Conservation (phyloP, 129 eudicot species). For the Ambrosia trifida region DNA sequence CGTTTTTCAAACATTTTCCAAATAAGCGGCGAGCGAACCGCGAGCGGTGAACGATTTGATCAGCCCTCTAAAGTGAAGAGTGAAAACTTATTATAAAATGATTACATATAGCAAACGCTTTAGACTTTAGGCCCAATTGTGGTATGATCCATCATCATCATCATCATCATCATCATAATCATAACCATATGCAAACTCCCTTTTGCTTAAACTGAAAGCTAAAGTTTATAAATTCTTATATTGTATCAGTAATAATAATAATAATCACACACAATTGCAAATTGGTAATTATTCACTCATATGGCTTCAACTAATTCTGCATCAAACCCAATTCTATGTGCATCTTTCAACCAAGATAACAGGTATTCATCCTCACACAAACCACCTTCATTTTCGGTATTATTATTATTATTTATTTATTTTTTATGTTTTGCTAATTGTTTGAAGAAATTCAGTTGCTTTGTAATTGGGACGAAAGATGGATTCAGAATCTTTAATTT, state of each 20-base stretch:
- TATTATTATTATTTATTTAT: too few species aligned
- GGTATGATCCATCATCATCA: not conserved
- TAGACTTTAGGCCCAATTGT: not conserved
- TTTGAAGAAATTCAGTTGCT: slow-evolving; percentile 50
- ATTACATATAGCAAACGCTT: too few species aligned
- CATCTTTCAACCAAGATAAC: slow-evolving; percentile 95
- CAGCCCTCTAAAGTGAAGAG: too few species aligned
- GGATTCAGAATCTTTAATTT: slow-evolving; percentile 80
- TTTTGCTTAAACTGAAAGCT: slow-evolving; percentile 8
- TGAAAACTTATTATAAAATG: too few species aligned
- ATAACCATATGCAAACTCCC: not conserved
- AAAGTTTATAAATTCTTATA: not conserved
- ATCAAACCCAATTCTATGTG: slow-evolving; percentile 65
- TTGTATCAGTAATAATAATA: not conserved
- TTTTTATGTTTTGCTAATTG: not conserved
- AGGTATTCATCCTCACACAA: slow-evolving; percentile 39
- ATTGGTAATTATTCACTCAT: not conserved
- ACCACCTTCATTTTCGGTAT: not conserved
- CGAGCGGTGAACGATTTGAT: too few species aligned
- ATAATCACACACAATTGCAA: not conserved
- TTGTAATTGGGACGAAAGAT: slow-evolving; percentile 83
- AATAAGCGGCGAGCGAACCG: too few species aligned
- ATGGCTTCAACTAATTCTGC: slow-evolving; percentile 53
- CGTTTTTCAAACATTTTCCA: too few species aligned
- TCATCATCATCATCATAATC: too few species aligned